Conservation (phyloP, 2,329 filamentous ascomycete species). For the Fusarium longipes region DNA sequence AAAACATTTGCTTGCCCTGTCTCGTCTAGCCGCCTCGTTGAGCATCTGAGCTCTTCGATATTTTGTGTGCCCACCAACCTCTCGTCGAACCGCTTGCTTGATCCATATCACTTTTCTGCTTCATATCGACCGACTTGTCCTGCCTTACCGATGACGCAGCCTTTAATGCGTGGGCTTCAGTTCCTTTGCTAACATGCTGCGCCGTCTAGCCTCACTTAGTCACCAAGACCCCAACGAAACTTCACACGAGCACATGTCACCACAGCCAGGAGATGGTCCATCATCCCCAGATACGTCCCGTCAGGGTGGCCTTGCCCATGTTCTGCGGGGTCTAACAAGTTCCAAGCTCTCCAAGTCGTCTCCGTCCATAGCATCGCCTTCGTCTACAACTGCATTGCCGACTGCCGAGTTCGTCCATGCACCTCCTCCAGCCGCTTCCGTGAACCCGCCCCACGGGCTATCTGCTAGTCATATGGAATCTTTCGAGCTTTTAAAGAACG, state of each 20-base stretch:
- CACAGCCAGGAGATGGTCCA: conserved; percentile 67
- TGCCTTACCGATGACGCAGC: conserved; percentile 44
- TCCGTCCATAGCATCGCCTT: conserved; percentile 57
- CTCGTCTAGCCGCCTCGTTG: conserved; percentile 14
- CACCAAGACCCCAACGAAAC: conserved; percentile 40
- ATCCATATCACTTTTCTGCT: conserved; percentile 25
- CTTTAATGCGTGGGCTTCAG: conserved; percentile 34
- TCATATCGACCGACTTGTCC: conserved; percentile 31
- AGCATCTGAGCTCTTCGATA: conserved; percentile 13
- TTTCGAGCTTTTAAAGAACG: conserved; percentile 66
- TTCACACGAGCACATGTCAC: conserved; percentile 67
- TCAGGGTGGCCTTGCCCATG: conserved; percentile 68
- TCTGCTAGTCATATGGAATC: conserved; percentile 65
- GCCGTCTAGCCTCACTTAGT: conserved; percentile 46
- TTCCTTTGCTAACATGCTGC: conserved; percentile 47
- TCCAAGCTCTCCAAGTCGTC: conserved; percentile 65
- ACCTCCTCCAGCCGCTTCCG: conserved; percentile 52
- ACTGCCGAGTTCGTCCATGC: conserved; percentile 60
- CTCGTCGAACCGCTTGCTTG: conserved; percentile 19
- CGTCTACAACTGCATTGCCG: conserved; percentile 53
- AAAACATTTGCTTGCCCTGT: conserved; percentile 9
- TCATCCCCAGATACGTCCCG: conserved; percentile 66
- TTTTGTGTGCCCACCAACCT: conserved; percentile 8
- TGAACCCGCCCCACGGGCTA: conserved; percentile 55
- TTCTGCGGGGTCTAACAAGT: conserved; percentile 71